Percentiles rank a stretch among this genome's conserved stretches.
Conservation (phyloP, 2,329 filamentous ascomycete genomes). For the Talaromyces marneffei region DNA sequence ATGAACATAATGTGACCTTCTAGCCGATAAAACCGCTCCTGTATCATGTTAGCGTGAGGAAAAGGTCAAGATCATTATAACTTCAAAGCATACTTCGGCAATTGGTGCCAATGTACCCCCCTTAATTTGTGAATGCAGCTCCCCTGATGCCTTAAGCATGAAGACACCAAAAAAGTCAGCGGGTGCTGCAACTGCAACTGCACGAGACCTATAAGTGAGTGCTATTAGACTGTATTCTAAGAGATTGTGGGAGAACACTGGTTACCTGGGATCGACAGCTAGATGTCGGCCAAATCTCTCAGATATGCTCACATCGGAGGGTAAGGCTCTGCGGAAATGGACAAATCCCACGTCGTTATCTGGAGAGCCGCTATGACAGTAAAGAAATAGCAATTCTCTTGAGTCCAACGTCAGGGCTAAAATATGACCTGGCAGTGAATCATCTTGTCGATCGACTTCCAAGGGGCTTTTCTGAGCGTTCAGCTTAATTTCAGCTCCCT, state of each 20-base stretch:
- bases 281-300: constrained; percentile 60
- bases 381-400: constrained; percentile 71
- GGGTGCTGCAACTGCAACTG: constrained; percentile 63
- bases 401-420: constrained; percentile 70
- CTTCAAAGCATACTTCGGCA: constrained; percentile 38
- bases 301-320: constrained; percentile 49
- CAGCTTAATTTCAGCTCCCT: constrained; percentile 29
- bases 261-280: constrained; percentile 69
- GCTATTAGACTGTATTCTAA: background rate
- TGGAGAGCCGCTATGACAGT: constrained; percentile 39
- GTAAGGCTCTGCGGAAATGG: constrained; percentile 54
- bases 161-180: constrained; percentile 67
- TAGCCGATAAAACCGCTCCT: constrained; percentile 49
- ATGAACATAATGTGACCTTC: constrained; percentile 76
- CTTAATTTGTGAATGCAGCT: constrained; percentile 49
- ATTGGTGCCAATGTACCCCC: constrained; percentile 54
- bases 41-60: background rate
- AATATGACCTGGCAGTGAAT: constrained; percentile 65
- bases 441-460: constrained; percentile 11
- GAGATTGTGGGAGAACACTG: background rate
- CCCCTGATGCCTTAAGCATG: constrained; percentile 55
- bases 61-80: background rate
- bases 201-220: constrained; percentile 41
- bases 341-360: constrained; percentile 53
- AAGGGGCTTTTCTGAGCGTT: constrained; percentile 14